Conservation (phyloP, 2,329 filamentous ascomycete species). For the Kalaharituber pfeilii region DNA sequence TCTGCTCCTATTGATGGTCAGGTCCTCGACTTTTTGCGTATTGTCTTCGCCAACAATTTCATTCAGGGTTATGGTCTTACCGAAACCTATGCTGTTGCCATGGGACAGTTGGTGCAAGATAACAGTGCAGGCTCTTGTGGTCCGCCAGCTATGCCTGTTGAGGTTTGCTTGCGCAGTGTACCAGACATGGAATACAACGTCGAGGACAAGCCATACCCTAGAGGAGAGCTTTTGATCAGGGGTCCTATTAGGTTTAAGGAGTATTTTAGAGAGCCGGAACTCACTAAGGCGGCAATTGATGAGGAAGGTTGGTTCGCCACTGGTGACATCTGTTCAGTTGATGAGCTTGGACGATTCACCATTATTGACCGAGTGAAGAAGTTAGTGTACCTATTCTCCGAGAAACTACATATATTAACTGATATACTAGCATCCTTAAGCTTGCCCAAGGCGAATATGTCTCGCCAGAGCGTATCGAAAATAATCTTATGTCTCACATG, state of each 20-base stretch:
- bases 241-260: constrained; percentile 65
- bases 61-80: constrained; percentile 85
- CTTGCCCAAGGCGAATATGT: constrained; percentile 96
- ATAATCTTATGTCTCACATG: constrained; percentile 70
- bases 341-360: constrained; percentile 68
- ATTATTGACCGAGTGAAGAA: constrained; percentile 98
- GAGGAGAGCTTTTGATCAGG: constrained; percentile 74
- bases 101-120: constrained; percentile 54
- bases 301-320: constrained; percentile 94
- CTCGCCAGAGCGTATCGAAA: constrained; percentile 91
- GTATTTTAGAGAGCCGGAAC: constrained; percentile 79
- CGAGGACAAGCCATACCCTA: constrained; percentile 72
- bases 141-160: constrained; percentile 45
- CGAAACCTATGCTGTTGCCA: constrained; percentile 67
- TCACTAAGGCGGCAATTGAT: constrained; percentile 67
- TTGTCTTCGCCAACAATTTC: constrained; percentile 63
- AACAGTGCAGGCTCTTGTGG: constrained; percentile 68
- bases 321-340: constrained; percentile 75
- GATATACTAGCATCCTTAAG: constrained; percentile 83
- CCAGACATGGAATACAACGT: constrained; percentile 88
- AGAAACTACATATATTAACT: no score
- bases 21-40: constrained; percentile 74
- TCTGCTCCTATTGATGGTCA: constrained; percentile 79
- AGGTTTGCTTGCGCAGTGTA: constrained; percentile 68
- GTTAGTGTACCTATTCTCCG: no score